Percentiles rank a stretch among this genome's conserved stretches.
These are phyloP conservation scores for Ogataea chonburiensis DNA, from an alignment of 805 yeast genomes.

Conservation along the genomic window DNA sequence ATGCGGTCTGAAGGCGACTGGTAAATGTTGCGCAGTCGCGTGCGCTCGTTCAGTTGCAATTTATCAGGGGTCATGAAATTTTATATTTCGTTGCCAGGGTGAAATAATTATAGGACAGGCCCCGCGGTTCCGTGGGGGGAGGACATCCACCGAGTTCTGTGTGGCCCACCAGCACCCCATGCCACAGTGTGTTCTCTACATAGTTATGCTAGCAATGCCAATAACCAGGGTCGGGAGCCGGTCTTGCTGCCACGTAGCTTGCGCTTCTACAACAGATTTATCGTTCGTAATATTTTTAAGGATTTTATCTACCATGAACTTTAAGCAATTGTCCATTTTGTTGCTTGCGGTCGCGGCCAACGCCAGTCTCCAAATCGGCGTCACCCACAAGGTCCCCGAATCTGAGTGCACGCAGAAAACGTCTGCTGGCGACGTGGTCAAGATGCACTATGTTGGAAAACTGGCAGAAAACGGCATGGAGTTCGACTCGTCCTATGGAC, in stretches of 20 bases:
- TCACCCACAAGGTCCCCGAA: slow-evolving; percentile 47
- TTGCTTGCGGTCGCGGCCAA: slow-evolving; percentile 2
- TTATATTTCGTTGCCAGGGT: no score
- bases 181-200: no score
- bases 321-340: slow-evolving; percentile 4
- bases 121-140: no score
- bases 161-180: no score
- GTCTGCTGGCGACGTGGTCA: slow-evolving; percentile 60
- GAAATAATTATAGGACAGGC: no score
- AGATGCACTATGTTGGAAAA: slow-evolving; percentile 78
- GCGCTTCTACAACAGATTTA: no score
- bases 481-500: slow-evolving; percentile 69
- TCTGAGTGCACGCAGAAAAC: slow-evolving; percentile 59
- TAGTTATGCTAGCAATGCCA: no score
- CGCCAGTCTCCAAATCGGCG: slow-evolving; percentile 34
- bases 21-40: slow-evolving; percentile 4
- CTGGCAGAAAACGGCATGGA: slow-evolving; percentile 58
- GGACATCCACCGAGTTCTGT: no score
- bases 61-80: slow-evolving; percentile 5
- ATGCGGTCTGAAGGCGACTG: slow-evolving; percentile 21
- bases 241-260: no score
- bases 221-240: no score
- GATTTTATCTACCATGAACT: slow-evolving; percentile 3
- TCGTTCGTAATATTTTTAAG: slow-evolving; percentile 2
- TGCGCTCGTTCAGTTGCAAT: slow-evolving; percentile 1